Conservation (phyloP, 768 basidiomycete genomes). For the Auricularia sp. region DNA sequence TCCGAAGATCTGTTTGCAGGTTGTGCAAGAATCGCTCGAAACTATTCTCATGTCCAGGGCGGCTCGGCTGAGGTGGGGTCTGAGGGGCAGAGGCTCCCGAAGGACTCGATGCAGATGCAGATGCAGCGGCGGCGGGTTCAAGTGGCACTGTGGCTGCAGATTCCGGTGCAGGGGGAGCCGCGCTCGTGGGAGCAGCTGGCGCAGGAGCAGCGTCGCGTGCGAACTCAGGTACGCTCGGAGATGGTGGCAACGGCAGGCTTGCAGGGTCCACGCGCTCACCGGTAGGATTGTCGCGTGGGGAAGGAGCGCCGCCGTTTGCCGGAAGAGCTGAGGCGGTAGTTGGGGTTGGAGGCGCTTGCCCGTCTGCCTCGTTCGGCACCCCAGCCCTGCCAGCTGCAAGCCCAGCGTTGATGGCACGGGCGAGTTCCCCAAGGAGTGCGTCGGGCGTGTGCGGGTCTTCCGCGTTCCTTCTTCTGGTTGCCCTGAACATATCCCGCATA, state of each 20-base stretch:
- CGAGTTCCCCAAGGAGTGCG: constrained; percentile 72
- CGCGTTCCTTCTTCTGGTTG: constrained; percentile 1
- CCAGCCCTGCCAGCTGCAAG: constrained; percentile 37
- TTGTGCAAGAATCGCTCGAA: constrained; percentile 78
- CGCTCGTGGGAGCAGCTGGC: background rate
- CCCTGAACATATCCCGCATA: constrained; percentile 8
- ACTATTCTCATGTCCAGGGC: constrained; percentile 4
- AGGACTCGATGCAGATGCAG: constrained; percentile 31
- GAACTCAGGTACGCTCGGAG: background rate
- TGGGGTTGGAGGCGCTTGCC: background rate
- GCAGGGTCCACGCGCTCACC: background rate
- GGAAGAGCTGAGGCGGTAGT: background rate
- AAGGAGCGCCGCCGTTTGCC: background rate
- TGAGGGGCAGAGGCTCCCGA: background rate
- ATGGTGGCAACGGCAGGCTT: background rate
- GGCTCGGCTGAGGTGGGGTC: background rate
- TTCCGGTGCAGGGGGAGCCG: constrained; percentile 2
- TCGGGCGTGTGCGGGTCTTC: constrained; percentile 44
- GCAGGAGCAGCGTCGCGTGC: constrained; percentile 4
- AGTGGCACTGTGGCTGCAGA: background rate
- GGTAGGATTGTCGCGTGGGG: background rate
- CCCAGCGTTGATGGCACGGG: constrained; percentile 67
- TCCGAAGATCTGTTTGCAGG: constrained; percentile 61
- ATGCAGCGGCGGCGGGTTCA: constrained; percentile 27
- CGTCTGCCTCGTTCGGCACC: background rate